These are phyloP conservation scores for Sugiyamaella pinicola DNA, from an alignment of 1,139 yeast genomes.

Conservation along the genomic window DNA sequence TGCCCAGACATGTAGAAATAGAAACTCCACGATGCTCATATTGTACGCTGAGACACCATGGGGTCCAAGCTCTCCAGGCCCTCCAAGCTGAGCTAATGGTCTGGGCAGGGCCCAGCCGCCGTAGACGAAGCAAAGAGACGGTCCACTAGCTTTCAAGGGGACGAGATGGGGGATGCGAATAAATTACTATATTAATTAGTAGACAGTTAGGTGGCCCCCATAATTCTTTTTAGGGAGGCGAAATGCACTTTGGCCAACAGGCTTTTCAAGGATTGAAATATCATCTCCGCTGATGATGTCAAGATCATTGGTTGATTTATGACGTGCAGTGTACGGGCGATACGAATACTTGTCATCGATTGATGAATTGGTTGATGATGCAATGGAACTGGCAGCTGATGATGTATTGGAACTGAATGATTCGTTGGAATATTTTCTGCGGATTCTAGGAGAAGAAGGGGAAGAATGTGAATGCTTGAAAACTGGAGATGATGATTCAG, in stretches of 20 bases:
- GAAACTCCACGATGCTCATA: no score
- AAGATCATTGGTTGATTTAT: constrained; percentile 8
- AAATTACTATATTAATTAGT: constrained; percentile 11
- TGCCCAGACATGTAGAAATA: constrained; percentile 2
- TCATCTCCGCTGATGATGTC: constrained; percentile 30
- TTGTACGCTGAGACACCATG: no score
- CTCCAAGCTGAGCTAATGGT: no score
- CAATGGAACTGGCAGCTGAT: constrained; percentile 3
- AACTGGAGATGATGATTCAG: background rate
- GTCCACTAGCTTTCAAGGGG: no score
- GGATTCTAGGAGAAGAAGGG: constrained; percentile 13
- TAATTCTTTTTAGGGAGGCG: constrained; percentile 20
- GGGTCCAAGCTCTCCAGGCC: no score
- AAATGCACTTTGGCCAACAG: constrained; percentile 28
- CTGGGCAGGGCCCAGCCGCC: no score
- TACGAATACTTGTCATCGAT: constrained; percentile 25
- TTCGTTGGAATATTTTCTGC: constrained; percentile 22
- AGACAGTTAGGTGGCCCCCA: constrained; percentile 11
- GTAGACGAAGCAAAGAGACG: no score
- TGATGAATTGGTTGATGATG: constrained; percentile 9
- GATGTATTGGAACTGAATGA: constrained; percentile 9
- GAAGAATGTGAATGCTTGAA: constrained; percentile 1
- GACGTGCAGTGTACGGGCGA: constrained; percentile 30
- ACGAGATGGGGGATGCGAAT: no score
- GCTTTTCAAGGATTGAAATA: constrained; percentile 26